phyloP scores from a whole-genome alignment of 176 grass and related monocot species.

The Ensete glaucum region DNA sequence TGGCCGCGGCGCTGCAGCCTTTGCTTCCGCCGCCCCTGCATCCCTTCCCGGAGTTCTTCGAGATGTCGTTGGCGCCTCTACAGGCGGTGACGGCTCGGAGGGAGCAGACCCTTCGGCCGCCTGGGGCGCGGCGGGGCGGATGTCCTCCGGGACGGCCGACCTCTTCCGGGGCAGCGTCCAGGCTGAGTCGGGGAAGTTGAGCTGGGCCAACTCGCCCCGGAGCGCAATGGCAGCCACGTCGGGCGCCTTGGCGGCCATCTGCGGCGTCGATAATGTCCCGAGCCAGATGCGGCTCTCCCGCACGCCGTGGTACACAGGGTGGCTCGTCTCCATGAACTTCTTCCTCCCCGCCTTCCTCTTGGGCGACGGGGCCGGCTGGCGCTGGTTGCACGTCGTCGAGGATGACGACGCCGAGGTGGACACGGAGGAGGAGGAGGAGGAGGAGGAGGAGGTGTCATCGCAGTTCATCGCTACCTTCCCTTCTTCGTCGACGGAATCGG shows the following conservation, averaged over 20 bases:
- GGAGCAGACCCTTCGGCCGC: neutral
- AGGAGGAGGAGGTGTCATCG: neutral
- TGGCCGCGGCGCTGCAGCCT: neutral
- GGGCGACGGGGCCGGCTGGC: neutral
- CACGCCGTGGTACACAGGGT: constrained; percentile 64
- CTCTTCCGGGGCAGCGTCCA: neutral
- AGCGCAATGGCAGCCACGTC: constrained; percentile 2
- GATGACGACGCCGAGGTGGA: neutral
- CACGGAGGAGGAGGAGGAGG: neutral
- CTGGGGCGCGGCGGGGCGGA: neutral
- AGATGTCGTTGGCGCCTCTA: neutral
- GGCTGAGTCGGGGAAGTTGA: neutral
- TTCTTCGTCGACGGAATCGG: too few species aligned
- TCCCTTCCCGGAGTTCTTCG: neutral
- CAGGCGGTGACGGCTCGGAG: neutral
- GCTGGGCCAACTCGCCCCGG: neutral
- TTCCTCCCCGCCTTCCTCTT: constrained; percentile 28
- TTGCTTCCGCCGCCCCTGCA: neutral
- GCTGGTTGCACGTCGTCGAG: neutral
- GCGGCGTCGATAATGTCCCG: neutral
- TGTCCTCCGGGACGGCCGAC: neutral
- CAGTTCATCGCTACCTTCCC: neutral
- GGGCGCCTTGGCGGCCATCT: neutral
- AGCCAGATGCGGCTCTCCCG: constrained; percentile 7
- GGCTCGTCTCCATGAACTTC: constrained; percentile 76